Conservation (phyloP, 1,139 yeast species). For the Magnusiomyces suaveolens region DNA sequence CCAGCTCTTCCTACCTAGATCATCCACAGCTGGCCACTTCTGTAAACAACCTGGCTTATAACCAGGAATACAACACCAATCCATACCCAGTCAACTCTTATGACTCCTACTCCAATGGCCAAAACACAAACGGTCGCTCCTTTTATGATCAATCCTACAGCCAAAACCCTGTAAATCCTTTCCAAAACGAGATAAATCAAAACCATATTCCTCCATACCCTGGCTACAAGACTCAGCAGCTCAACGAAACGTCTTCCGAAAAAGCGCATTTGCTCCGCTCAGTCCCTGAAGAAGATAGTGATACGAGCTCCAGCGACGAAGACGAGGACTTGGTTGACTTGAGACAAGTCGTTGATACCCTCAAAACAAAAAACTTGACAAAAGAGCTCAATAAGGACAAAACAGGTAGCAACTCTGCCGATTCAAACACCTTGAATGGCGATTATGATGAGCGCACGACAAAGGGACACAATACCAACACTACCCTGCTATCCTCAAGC, state of each 20-base stretch:
- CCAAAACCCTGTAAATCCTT: background rate
- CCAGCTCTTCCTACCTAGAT: no score
- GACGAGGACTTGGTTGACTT: conserved; percentile 26
- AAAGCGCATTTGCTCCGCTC: conserved; percentile 9
- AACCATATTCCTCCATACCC: background rate
- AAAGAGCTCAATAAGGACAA: conserved; percentile 7
- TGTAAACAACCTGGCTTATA: background rate
- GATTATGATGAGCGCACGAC: background rate
- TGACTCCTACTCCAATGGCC: background rate
- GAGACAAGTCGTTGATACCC: conserved; percentile 23
- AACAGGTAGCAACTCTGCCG: background rate
- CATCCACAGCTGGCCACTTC: background rate
- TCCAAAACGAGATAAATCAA: background rate
- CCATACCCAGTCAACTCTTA: background rate
- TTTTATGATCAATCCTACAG: background rate
- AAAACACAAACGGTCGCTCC: background rate
- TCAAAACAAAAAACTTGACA: conserved; percentile 17
- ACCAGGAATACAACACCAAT: background rate
- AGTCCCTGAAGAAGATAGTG: conserved; percentile 10
- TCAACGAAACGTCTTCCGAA: background rate
- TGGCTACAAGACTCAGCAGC: background rate
- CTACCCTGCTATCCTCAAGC: background rate
- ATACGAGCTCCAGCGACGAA: conserved; percentile 19
- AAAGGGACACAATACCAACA: conserved; percentile 5
- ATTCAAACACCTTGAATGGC: background rate